Conservation (phyloP, 176 grass and related monocot genomes). For the Triticum dicoccoides region DNA sequence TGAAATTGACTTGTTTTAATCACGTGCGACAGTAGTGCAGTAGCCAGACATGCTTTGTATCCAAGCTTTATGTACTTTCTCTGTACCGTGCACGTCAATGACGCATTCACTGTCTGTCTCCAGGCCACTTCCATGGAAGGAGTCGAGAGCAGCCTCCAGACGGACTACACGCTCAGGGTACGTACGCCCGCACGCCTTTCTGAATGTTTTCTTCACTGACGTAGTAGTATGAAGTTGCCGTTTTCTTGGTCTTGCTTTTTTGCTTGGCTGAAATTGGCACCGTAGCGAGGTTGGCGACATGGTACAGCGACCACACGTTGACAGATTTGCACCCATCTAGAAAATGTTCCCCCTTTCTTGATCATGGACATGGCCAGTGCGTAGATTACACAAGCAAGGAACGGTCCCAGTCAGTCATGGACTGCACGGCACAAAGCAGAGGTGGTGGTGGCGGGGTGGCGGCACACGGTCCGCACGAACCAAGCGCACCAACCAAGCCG, state of each 20-base stretch:
- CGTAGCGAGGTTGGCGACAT: background rate
- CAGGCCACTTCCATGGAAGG: constrained; percentile 94
- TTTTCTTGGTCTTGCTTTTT: background rate
- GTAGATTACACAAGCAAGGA: too few species aligned
- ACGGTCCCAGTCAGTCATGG: background rate
- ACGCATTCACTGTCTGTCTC: background rate
- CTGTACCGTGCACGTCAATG: background rate
- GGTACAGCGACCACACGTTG: background rate
- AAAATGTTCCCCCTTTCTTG: background rate
- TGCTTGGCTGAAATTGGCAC: background rate
- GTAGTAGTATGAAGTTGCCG: background rate
- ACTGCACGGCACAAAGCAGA: background rate
- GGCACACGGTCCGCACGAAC: background rate
- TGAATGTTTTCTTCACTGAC: background rate
- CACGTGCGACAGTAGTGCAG: background rate
- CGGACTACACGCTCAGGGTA: constrained; percentile 96
- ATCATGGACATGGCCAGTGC: background rate
- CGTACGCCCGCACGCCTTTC: background rate
- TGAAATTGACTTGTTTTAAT: background rate
- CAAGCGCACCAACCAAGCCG: background rate
- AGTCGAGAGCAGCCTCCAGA: constrained; percentile 88
- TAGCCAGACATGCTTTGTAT: background rate
- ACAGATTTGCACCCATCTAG: background rate
- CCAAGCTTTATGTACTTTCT: background rate
- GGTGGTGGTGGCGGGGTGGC: background rate